phyloP scores from a whole-genome alignment of 192 early-diverging fungal species.

The Paraglomus brasilianum region DNA sequence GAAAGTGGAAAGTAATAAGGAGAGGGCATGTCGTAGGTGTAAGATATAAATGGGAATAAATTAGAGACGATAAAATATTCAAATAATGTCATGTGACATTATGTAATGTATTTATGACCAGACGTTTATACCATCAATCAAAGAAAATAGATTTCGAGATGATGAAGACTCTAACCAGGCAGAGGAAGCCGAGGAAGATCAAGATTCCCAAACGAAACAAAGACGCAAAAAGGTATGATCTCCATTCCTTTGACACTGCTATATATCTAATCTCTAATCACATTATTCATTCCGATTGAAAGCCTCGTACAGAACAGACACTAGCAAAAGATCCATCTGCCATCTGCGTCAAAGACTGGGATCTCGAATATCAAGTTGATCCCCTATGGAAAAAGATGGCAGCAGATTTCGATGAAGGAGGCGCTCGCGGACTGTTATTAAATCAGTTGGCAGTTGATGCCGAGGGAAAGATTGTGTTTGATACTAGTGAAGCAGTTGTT shows the following conservation, averaged over 20 bases:
- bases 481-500: conserved; percentile 77
- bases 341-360: conserved; percentile 83
- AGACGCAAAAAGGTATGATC: conserved; percentile 40
- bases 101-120: conserved; percentile 6
- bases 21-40: background rate
- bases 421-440: conserved; percentile 85
- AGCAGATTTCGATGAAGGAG: conserved; percentile 97
- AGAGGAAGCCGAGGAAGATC: conserved; percentile 47
- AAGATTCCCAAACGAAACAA: conserved; percentile 15
- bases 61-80: background rate
- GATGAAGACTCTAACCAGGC: conserved; percentile 48
- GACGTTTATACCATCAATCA: background rate
- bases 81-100: background rate
- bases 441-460: conserved; percentile 81
- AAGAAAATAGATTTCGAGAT: conserved; percentile 15
- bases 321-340: conserved; percentile 78
- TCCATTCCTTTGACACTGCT: background rate
- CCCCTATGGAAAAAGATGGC: conserved; percentile 98
- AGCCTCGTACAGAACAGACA: conserved; percentile 57
- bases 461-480: conserved; percentile 92
- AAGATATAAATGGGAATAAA: conserved; percentile 1
- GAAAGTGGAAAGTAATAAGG: too few relatives aligned
- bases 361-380: conserved; percentile 90
- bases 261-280: too few relatives aligned
- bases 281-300: background rate